Evolutionary conservation across 352 stramenopile species (phyloP).

Genomic region (Phytophthora vignae): DNA sequence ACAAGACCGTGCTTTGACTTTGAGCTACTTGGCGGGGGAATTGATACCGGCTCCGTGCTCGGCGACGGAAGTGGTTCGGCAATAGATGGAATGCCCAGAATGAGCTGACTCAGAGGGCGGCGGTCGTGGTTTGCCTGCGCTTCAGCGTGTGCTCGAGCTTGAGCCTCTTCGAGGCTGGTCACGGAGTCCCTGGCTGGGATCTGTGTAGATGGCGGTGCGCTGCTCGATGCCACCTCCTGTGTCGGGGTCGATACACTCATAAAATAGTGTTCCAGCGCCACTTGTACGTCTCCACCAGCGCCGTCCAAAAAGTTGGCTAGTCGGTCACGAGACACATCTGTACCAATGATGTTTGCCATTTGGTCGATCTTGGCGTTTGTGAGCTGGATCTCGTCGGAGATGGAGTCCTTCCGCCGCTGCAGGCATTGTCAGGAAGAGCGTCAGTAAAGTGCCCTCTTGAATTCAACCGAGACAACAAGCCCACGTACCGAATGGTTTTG

Average conservation of each 20-base stretch:
- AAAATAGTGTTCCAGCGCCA: slow-evolving; percentile 91
- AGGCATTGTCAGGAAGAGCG: slow-evolving; percentile 5
- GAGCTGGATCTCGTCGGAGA: slow-evolving; percentile 73
- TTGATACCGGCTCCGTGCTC: slow-evolving; percentile 33
- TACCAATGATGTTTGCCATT: slow-evolving; percentile 83
- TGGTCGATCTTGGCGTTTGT: slow-evolving; percentile 86
- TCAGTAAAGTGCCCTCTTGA: slow-evolving; percentile 1
- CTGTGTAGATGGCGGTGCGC: slow-evolving; percentile 15
- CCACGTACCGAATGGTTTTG: slow-evolving; percentile 38
- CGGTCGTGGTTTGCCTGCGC: slow-evolving; percentile 51
- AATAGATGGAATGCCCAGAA: slow-evolving; percentile 72
- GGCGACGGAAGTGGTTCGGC: slow-evolving; percentile 36
- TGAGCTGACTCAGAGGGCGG: slow-evolving; percentile 71
- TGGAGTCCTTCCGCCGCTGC: slow-evolving; percentile 55
- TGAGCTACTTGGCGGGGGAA: slow-evolving; percentile 11
- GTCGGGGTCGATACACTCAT: slow-evolving; percentile 70
- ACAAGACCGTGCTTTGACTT: slow-evolving; percentile 30
- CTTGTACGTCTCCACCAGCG: slow-evolving; percentile 81
- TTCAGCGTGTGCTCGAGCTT: slow-evolving; percentile 45
- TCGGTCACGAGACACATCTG: slow-evolving; percentile 72
- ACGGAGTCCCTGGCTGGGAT: slow-evolving; percentile 17
- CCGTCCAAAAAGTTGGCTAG: slow-evolving; percentile 83
- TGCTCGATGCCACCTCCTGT: slow-evolving; percentile 12
- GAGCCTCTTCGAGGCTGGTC: slow-evolving; percentile 33
- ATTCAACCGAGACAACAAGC: not conserved